Base-by-base conservation (phyloP, 2,329 filamentous ascomycete genomes). In the Chrysosporium queenslandicum region DNA sequence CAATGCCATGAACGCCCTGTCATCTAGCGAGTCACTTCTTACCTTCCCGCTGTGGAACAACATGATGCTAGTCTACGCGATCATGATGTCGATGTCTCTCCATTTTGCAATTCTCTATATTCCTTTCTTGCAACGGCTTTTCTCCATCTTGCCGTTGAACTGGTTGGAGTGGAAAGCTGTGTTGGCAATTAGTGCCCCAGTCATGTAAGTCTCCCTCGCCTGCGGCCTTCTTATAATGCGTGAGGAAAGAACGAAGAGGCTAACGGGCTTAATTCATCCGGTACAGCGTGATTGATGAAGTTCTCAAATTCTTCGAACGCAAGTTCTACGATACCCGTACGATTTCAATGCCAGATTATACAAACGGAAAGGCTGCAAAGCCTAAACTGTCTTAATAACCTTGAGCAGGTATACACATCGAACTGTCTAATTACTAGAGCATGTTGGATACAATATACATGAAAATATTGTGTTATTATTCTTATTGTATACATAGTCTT, bases 1-100 rank as follows among this genome's bases (percentile, higher is more conserved):
- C 67, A 98, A 98, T 72, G 92, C 92, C 61, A 91, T 97, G 85
- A 98, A 98, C 66, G 92, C 91, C 0, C 79, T 98, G 29, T 96
- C 89, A 1, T 95, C 89, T 0, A 94, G 87, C 69, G 92, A 98
- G 71, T 94, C 87, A 14, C 81, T 98, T 11, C 72, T 98, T 52
- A 96, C 90, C 1, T 80, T 98, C 57, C 91, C 90, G 8, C 76
- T 98, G n/a, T 96, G 91, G 91, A 82, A 91, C 66, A 98, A 98
- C 74, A 92, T 95, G 85, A 92, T 95, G 78, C 83, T 98, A 16
- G 87, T 98, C 52, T 95, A 94, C 63, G 94, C 92, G 57, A 95
- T 98, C 65, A 77, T 79, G 9, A 75, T 98, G 57, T 94, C 87
- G 36, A 98, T 98, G 92, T 82, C 81, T 0, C 78, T 98, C 53